These are phyloP conservation scores for Talaromyces sp. DNA, from an alignment of 2,329 filamentous ascomycete genomes.

Conservation along the genomic window DNA sequence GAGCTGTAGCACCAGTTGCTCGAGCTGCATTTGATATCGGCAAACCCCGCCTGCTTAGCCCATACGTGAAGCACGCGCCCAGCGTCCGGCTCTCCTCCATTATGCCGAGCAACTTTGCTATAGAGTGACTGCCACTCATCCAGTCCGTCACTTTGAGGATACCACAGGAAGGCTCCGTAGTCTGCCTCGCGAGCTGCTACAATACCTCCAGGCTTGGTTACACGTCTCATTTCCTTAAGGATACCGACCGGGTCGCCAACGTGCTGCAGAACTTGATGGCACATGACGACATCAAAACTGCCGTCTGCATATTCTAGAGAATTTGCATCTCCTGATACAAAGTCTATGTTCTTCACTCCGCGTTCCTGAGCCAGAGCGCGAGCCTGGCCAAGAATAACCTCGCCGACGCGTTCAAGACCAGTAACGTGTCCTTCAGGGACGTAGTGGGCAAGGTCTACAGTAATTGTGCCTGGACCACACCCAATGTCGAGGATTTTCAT, in stretches of 20 bases:
- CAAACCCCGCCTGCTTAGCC: conserved; percentile 20
- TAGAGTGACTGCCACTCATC: conserved; percentile 19
- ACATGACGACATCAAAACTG: conserved; percentile 55
- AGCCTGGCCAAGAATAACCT: conserved; percentile 31
- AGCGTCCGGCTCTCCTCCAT: conserved; percentile 13
- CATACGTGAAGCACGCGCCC: conserved; percentile 19
- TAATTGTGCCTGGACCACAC: conserved; percentile 42
- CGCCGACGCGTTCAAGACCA: conserved; percentile 29
- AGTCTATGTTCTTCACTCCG: conserved; percentile 28
- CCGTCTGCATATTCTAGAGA: conserved; percentile 35
- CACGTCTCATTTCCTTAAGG: conserved; percentile 50
- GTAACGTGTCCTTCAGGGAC: conserved; percentile 33
- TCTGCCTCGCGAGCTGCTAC: conserved; percentile 43
- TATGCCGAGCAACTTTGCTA: conserved; percentile 12
- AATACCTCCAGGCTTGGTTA: conserved; percentile 48
- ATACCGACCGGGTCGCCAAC: conserved; percentile 46
- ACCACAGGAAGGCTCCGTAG: conserved; percentile 23
- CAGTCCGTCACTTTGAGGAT: conserved; percentile 24
- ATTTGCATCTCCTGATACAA: conserved; percentile 37
- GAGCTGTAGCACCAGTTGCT: conserved; percentile 11
- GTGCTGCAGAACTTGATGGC: conserved; percentile 55
- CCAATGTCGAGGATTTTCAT: conserved; percentile 40
- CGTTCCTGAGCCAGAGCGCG: conserved; percentile 21
- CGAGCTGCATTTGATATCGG: conserved; percentile 14
- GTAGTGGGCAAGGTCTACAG: conserved; percentile 31